Conservation (phyloP, 768 basidiomycete species). For the Phylloporus scabripes region DNA sequence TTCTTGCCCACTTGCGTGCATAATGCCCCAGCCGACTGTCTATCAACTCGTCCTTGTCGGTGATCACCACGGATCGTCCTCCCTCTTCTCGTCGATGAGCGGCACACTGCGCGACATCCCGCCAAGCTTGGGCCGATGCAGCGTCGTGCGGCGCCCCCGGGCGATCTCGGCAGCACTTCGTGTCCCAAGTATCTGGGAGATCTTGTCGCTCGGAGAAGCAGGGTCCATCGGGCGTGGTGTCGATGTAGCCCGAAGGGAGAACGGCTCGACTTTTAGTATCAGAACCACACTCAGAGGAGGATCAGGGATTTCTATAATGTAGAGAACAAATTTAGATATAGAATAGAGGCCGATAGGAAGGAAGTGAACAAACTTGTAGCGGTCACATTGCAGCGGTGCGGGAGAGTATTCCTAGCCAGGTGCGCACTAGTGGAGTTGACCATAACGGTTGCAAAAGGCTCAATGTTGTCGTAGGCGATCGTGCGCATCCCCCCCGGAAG, state of each 20-base stretch:
- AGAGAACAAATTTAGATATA: background rate
- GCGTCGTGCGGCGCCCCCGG: slow-evolving; percentile 18
- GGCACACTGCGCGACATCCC: slow-evolving; percentile 11
- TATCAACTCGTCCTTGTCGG: slow-evolving; percentile 5
- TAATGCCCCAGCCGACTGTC: slow-evolving; percentile 9
- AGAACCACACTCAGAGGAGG: slow-evolving; percentile 20
- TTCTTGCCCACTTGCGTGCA: slow-evolving; percentile 14
- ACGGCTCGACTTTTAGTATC: slow-evolving; percentile 30
- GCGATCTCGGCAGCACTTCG: slow-evolving; percentile 31
- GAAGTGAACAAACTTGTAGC: slow-evolving; percentile 18
- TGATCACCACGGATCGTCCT: slow-evolving; percentile 13
- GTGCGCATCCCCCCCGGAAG: slow-evolving; percentile 41
- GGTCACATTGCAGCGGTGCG: too few species aligned
- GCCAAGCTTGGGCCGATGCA: background rate
- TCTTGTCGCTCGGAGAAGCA: slow-evolving; percentile 27
- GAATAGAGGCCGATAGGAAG: slow-evolving; percentile 1
- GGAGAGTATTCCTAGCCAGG: too few species aligned
- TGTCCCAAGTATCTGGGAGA: too few species aligned
- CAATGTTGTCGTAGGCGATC: too few species aligned
- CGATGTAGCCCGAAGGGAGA: slow-evolving; percentile 41
- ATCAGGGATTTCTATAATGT: slow-evolving; percentile 19
- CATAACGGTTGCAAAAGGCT: too few species aligned
- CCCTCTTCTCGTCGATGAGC: slow-evolving; percentile 16
- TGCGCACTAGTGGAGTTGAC: too few species aligned
- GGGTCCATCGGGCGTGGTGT: slow-evolving; percentile 5